Conservation (phyloP, 2,329 filamentous ascomycete genomes). For the Hymenoscyphus albidus region DNA sequence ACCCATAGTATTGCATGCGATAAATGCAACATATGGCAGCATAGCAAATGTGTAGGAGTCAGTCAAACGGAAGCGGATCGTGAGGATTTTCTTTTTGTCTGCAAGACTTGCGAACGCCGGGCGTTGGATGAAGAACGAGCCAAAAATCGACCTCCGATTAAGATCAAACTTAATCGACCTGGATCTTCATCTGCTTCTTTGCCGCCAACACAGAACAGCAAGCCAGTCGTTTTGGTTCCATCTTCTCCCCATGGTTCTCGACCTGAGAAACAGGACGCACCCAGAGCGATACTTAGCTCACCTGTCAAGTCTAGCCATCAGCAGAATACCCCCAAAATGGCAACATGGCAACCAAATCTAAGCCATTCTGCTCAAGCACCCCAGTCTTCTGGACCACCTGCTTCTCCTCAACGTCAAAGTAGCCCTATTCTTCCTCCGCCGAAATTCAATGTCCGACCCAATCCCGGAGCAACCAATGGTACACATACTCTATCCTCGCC, state of each 20-base stretch:
- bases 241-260: constrained; percentile 17
- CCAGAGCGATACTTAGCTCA: background rate
- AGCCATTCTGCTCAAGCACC: constrained; percentile 17
- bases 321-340: constrained; percentile 14
- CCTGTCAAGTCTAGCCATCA: constrained; percentile 7
- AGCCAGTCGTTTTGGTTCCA: constrained; percentile 12
- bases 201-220: constrained; percentile 24
- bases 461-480: background rate
- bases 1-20: constrained; percentile 93
- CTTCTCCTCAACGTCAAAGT: constrained; percentile 11
- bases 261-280: background rate
- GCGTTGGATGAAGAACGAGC: constrained; percentile 57
- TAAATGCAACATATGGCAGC: constrained; percentile 92
- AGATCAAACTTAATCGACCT: constrained; percentile 51
- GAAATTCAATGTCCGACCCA: constrained; percentile 4
- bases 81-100: constrained; percentile 85
- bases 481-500: constrained; percentile 17
- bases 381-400: constrained; percentile 14
- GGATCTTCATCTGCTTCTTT: constrained; percentile 44
- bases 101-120: constrained; percentile 69
- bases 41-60: constrained; percentile 86
- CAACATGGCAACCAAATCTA: constrained; percentile 14
- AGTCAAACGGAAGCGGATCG: constrained; percentile 74
- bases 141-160: constrained; percentile 57
- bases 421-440: constrained; percentile 12